Evolutionary conservation across 116 monocot genomes (phyloP).

Genomic region (Phalaenopsis hybrid): DNA sequence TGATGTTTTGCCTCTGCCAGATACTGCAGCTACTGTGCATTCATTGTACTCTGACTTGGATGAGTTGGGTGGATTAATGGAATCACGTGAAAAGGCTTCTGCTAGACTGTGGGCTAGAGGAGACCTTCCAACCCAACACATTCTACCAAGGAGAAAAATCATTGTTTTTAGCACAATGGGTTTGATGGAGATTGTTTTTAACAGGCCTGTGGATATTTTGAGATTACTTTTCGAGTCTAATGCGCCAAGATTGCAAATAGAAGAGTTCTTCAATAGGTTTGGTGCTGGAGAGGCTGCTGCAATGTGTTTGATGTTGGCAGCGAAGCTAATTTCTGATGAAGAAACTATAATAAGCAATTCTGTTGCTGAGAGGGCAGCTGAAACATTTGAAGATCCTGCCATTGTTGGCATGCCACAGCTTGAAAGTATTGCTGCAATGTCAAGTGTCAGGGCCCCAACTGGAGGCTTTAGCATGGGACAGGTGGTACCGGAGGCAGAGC

Average conservation of each 20-base stretch:
- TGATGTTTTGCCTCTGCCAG: slow-evolving; percentile 65
- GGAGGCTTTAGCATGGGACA: slow-evolving; percentile 99
- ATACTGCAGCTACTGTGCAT: slow-evolving; percentile 53
- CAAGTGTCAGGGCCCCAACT: slow-evolving; percentile 50
- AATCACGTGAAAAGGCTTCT: slow-evolving; percentile 52
- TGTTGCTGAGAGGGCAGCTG: slow-evolving; percentile 83
- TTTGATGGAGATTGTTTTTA: slow-evolving; percentile 74
- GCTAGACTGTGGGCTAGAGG: slow-evolving; percentile 83
- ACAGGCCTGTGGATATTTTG: slow-evolving; percentile 90
- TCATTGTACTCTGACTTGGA: slow-evolving; percentile 73
- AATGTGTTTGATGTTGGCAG: slow-evolving; percentile 91
- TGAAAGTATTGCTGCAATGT: slow-evolving; percentile 41
- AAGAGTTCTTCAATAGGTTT: slow-evolving; percentile 88
- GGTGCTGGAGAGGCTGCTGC: slow-evolving; percentile 88
- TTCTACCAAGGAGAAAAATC: slow-evolving; percentile 78
- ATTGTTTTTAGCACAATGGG: slow-evolving; percentile 91
- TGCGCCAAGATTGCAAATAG: slow-evolving; percentile 54
- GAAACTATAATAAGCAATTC: slow-evolving; percentile 58
- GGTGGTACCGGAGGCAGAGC: slow-evolving; percentile 93
- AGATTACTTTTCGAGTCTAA: slow-evolving; percentile 73
- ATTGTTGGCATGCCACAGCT: slow-evolving; percentile 90
- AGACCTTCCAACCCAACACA: slow-evolving; percentile 84
- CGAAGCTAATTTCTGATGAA: slow-evolving; percentile 60
- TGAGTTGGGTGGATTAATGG: slow-evolving; percentile 34
- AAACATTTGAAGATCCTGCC: slow-evolving; percentile 89